Conservation (phyloP, 2,329 filamentous ascomycete species). For the Colletotrichum musicola region DNA sequence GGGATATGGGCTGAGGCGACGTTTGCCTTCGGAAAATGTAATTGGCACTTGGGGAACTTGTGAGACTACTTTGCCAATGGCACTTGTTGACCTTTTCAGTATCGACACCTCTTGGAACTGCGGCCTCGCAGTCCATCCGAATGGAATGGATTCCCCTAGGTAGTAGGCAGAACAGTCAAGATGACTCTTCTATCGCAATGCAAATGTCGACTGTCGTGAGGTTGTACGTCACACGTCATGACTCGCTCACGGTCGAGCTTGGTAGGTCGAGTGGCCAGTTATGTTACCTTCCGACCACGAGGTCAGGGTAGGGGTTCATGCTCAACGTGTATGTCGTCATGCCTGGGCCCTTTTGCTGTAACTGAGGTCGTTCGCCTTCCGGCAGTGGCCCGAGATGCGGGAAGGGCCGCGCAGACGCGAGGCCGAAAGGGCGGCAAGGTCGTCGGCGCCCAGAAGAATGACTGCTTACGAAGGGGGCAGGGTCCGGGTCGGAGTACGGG, state of each 20-base stretch:
- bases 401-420: no score
- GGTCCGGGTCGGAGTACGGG: neutral
- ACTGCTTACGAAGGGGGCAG: no score
- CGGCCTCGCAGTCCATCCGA: neutral
- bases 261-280: slow-evolving; percentile 11
- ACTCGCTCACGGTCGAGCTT: slow-evolving; percentile 16
- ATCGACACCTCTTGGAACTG: slow-evolving; percentile 5
- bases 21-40: no score
- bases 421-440: neutral
- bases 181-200: neutral
- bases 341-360: no score
- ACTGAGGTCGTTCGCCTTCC: no score
- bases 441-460: neutral
- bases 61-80: no score
- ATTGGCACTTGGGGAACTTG: no score
- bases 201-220: slow-evolving; percentile 4
- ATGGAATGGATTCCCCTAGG: neutral
- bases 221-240: slow-evolving; percentile 33
- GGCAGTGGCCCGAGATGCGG: no score
- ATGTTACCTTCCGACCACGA: slow-evolving; percentile 14
- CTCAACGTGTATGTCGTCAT: neutral
- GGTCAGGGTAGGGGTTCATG: neutral
- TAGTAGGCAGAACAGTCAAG: neutral
- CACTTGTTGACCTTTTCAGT: neutral
- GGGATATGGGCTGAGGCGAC: no score